A percentile compares a stretch with the other conserved stretches of the same genome.
These are phyloP conservation scores for Chlorella vulgaris DNA, from an alignment of 139 green algal species.

Conservation along the genomic window DNA sequence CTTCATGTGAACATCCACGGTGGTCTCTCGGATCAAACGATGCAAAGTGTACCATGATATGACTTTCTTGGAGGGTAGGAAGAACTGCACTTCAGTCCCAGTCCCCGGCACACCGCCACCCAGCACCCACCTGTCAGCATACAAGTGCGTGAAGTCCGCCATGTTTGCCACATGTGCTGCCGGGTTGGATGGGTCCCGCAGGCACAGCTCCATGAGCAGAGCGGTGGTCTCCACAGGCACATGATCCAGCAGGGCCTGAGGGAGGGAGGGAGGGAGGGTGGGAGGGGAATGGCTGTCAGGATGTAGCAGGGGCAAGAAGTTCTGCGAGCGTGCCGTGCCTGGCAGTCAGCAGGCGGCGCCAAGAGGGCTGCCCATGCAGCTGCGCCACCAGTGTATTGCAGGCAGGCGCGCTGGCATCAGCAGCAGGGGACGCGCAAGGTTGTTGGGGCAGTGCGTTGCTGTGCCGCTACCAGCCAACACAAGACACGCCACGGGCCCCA, in stretches of 20 bases:
- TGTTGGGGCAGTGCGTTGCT: too few species aligned
- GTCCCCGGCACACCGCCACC: neutral
- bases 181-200: conserved; percentile 30
- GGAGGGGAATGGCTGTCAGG: neutral
- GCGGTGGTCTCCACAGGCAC: conserved; percentile 80
- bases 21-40: too few species aligned
- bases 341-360: neutral
- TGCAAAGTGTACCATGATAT: too few species aligned
- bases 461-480: too few species aligned
- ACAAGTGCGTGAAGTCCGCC: conserved; percentile 87
- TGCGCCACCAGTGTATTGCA: too few species aligned
- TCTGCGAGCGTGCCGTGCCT: neutral
- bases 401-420: too few species aligned
- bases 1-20: too few species aligned
- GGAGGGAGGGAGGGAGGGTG: neutral
- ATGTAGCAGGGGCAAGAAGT: neutral
- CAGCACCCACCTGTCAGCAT: conserved; percentile 57
- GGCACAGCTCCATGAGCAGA: conserved; percentile 90
- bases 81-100: neutral
- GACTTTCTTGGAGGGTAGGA: too few species aligned
- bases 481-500: too few species aligned
- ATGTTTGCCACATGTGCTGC: conserved; percentile 64
- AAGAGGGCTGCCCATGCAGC: too few species aligned
- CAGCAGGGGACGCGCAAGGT: too few species aligned
- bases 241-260: conserved; percentile 49